phyloP scores from a whole-genome alignment of 192 early-diverging fungal genomes.

The Gonapodya prolifera region DNA sequence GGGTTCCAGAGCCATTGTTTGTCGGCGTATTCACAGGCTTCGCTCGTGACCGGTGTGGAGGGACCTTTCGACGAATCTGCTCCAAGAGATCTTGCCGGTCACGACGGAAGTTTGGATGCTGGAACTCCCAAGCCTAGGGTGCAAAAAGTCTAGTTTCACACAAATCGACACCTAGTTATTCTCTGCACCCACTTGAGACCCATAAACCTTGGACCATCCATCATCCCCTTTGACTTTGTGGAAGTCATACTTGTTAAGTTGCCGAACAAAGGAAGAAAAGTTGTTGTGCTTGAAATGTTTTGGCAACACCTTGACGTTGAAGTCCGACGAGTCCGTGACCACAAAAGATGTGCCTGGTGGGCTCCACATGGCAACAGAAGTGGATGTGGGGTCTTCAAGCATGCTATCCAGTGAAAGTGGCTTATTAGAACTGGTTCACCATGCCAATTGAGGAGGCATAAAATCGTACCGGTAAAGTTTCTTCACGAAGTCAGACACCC shows the following conservation, averaged over 20 bases:
- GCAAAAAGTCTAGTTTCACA: neutral
- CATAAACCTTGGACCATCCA: conserved; percentile 23
- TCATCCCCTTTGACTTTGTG: conserved; percentile 53
- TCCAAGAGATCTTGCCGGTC: conserved; percentile 6
- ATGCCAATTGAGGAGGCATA: neutral
- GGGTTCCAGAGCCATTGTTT: neutral
- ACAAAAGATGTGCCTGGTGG: conserved; percentile 71
- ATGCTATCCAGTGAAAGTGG: conserved; percentile 29
- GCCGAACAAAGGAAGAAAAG: conserved; percentile 50
- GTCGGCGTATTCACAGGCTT: neutral
- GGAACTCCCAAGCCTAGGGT: conserved; percentile 46
- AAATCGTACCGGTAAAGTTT: conserved; percentile 35
- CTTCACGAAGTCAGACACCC: conserved; percentile 50
- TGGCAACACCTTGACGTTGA: conserved; percentile 55
- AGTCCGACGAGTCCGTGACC: conserved; percentile 72
- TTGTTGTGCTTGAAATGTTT: conserved; percentile 84
- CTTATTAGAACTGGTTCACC: neutral
- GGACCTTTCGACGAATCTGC: neutral
- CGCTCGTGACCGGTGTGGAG: neutral
- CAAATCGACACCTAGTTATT: neutral
- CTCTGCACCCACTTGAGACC: conserved; percentile 22
- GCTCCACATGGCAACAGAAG: conserved; percentile 60
- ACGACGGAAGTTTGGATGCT: conserved; percentile 36
- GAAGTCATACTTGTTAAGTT: conserved; percentile 72
- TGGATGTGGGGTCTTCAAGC: conserved; percentile 51